Evolutionary conservation across 2,329 filamentous ascomycete species (phyloP), one percentile per base, ranked within the genome.

Genomic region (Sporothrix luriei): DNA sequence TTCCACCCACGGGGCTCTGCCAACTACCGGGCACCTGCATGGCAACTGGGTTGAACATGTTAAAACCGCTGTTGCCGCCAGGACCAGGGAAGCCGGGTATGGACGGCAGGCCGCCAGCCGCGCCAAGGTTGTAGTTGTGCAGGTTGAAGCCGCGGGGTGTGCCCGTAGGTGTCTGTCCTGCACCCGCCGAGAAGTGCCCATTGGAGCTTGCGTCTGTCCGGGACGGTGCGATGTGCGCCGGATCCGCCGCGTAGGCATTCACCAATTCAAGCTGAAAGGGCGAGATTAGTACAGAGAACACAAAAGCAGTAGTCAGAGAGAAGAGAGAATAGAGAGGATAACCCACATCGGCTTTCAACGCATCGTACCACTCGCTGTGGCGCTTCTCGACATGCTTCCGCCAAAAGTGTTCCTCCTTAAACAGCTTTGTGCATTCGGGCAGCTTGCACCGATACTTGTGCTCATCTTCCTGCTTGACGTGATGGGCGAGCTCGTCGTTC

Each of bases 331-430:
- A 38, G 51, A n/a, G 19, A 21, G 40, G 54, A 40, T 62, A 19
- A 40, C 89, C 83, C 84, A 97, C 94, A 82, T 97, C 94, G 77
- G 90, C 89, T 78, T 90, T 91, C 73, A 97, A 82, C 68, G 83
- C 86, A 46, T 94, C 90, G 57, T 91, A 85, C 91, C 94, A 99
- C 68, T 98, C 94, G 0, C 87, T 79, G 78, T 99, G 95, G 70
- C 96, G 89, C 82, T 99, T 99, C 80, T 98, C 94, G 19, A 98
- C 90, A 76, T 99, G 95, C 83, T 99, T 99, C 76, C 89, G 90
- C 94, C 96, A 99, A 78, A 99, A 99, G 75, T 94, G 89, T 55
- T 97, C 91, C 70, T 95, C 95, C 79, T 98, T 98, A 85, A 99
- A 99, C 9, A 99, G 83, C 80, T 99, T 99, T 13, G 91, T 91